Conservation (phyloP, 805 yeast species). For the Nakazawaea wickerhamii region DNA sequence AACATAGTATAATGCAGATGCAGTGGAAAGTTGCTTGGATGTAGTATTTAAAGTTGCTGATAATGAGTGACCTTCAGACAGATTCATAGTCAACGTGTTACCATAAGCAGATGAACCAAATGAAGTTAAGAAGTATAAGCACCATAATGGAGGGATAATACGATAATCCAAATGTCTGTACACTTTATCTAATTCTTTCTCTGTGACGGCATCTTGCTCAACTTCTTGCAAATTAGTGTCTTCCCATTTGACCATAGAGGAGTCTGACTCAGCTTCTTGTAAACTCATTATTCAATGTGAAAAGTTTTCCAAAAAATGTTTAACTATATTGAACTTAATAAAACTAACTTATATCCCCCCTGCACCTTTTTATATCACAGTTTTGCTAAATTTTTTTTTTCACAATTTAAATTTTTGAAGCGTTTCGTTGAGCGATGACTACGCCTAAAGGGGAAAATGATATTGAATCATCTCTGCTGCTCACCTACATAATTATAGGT, state of each 20-base stretch:
- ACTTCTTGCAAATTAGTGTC: constrained; percentile 1
- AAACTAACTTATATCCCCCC: background rate
- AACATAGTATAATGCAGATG: constrained; percentile 76
- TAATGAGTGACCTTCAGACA: constrained; percentile 54
- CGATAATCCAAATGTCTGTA: constrained; percentile 62
- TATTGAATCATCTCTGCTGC: background rate
- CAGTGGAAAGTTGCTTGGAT: constrained; percentile 58
- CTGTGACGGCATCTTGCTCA: constrained; percentile 15
- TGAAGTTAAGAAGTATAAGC: constrained; percentile 70
- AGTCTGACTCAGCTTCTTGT: background rate
- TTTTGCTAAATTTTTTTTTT: background rate
- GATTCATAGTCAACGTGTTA: constrained; percentile 75
- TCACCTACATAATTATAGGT: too few species aligned
- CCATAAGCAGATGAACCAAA: constrained; percentile 78
- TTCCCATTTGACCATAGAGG: background rate
- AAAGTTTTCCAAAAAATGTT: too few species aligned
- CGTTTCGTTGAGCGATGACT: constrained; percentile 5
- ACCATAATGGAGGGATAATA: constrained; percentile 81
- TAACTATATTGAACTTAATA: background rate
- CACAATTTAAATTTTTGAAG: too few species aligned
- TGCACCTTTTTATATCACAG: background rate
- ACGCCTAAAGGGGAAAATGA: background rate
- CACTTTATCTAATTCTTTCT: constrained; percentile 41
- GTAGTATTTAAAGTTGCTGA: constrained; percentile 43
- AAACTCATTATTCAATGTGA: background rate